Evolutionary conservation across 2,329 filamentous ascomycete species (phyloP).

Genomic region (Penicillium paneum): DNA sequence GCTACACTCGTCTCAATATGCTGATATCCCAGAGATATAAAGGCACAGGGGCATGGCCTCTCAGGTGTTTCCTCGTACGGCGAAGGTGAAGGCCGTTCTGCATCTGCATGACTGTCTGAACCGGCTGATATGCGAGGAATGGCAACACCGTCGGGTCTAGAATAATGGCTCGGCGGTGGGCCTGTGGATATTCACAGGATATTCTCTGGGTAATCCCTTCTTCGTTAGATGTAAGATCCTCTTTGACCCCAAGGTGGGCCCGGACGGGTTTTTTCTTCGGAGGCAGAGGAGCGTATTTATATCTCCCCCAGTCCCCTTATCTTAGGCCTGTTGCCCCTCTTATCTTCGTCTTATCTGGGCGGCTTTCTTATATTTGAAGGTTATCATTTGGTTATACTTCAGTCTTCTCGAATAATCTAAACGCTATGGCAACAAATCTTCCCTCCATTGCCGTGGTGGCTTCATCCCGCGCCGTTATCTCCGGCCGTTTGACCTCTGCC

Average conservation of each 20-base stretch:
- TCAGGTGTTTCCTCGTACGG: neutral
- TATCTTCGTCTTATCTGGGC: neutral
- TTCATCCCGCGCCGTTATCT: slow-evolving; percentile 79
- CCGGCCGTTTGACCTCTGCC: slow-evolving; percentile 71
- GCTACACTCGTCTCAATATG: neutral
- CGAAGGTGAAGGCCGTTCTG: neutral
- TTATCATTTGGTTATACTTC: neutral
- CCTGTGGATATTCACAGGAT: neutral
- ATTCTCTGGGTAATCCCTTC: neutral
- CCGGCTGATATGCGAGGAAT: neutral
- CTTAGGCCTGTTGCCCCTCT: neutral
- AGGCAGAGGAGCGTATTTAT: neutral
- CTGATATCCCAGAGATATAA: neutral
- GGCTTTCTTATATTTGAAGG: neutral
- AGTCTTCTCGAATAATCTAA: neutral
- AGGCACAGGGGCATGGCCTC: neutral
- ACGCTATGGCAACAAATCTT: slow-evolving; percentile 24
- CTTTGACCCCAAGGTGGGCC: neutral
- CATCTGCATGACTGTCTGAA: neutral
- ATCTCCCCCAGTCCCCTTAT: slow-evolving; percentile 1
- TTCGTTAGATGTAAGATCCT: neutral
- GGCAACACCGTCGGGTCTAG: neutral
- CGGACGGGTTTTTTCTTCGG: neutral
- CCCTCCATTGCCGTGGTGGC: slow-evolving; percentile 69
- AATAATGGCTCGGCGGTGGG: neutral